Evolutionary conservation across 140 eudicot genomes (phyloP).

Genomic region (Flaveria floridana): DNA sequence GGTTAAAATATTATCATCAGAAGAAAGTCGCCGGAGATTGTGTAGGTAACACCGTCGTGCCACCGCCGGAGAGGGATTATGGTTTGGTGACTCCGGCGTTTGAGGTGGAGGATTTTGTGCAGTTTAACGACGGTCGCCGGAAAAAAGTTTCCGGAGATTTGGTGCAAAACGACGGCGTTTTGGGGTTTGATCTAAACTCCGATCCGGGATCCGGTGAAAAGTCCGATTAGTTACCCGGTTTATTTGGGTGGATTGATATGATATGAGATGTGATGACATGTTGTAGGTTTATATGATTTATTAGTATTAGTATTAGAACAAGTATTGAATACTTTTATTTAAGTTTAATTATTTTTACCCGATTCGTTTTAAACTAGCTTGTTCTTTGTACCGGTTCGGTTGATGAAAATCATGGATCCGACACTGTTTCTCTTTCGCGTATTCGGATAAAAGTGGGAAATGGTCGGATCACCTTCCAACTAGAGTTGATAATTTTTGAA

Average conservation of each 20-base stretch:
- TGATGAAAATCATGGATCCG: no score
- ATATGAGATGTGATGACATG: not conserved
- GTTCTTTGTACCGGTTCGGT: no score
- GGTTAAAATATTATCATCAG: slow-evolving; percentile 37
- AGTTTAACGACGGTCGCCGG: slow-evolving; percentile 4
- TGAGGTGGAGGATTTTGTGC: slow-evolving; percentile 35
- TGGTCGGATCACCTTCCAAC: no score
- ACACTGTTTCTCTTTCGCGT: no score
- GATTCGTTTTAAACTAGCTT: no score
- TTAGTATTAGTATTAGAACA: not conserved
- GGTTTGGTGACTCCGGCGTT: slow-evolving; percentile 35
- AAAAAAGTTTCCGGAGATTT: not conserved
- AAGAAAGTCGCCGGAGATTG: slow-evolving; percentile 18
- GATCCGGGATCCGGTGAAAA: slow-evolving; percentile 34
- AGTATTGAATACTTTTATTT: no score
- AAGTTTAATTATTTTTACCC: not conserved
- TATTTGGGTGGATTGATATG: not conserved
- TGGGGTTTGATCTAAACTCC: slow-evolving; percentile 50
- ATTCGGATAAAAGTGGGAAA: no score
- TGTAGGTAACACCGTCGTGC: not conserved
- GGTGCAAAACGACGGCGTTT: not conserved
- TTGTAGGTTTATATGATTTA: not conserved
- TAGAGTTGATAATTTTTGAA: no score
- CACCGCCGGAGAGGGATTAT: not conserved
- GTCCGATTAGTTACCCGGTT: not conserved